These are phyloP conservation scores for Jaminaea rosea DNA, from an alignment of 1,284 basidiomycete genomes.

Conservation along the genomic window DNA sequence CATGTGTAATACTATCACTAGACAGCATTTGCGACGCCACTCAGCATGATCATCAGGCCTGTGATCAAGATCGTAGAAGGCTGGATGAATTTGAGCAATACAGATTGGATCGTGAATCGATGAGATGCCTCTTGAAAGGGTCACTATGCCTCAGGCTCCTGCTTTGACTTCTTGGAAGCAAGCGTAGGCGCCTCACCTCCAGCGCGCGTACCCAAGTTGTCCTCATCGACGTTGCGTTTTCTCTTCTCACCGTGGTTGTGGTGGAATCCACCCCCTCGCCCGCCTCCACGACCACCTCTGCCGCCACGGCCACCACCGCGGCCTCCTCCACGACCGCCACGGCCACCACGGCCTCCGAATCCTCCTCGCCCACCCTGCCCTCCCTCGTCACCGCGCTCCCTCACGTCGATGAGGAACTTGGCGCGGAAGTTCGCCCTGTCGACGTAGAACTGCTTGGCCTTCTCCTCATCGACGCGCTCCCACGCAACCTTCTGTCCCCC, in stretches of 20 bases:
- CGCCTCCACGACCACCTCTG: conserved; percentile 38
- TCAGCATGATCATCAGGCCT: too few relatives aligned
- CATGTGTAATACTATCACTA: too few relatives aligned
- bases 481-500: conserved; percentile 48
- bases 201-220: background rate
- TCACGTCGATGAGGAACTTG: conserved; percentile 49
- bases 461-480: conserved; percentile 52
- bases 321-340: conserved; percentile 46
- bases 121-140: too few relatives aligned
- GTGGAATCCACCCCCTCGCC: conserved; percentile 21
- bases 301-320: conserved; percentile 33
- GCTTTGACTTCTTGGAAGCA: background rate
- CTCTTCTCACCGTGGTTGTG: conserved; percentile 26
- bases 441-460: conserved; percentile 66
- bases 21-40: too few relatives aligned
- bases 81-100: too few relatives aligned
- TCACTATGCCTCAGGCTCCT: too few relatives aligned
- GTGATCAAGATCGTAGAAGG: too few relatives aligned
- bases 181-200: background rate
- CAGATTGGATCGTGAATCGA: too few relatives aligned
- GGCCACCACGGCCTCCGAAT: conserved; percentile 45
- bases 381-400: conserved; percentile 56
- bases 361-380: conserved; percentile 32
- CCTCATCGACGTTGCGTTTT: conserved; percentile 10
- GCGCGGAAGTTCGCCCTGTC: conserved; percentile 58